Evolutionary conservation across 2,329 filamentous ascomycete species (phyloP).

Genomic region (Biscogniauxia mediterranea): DNA sequence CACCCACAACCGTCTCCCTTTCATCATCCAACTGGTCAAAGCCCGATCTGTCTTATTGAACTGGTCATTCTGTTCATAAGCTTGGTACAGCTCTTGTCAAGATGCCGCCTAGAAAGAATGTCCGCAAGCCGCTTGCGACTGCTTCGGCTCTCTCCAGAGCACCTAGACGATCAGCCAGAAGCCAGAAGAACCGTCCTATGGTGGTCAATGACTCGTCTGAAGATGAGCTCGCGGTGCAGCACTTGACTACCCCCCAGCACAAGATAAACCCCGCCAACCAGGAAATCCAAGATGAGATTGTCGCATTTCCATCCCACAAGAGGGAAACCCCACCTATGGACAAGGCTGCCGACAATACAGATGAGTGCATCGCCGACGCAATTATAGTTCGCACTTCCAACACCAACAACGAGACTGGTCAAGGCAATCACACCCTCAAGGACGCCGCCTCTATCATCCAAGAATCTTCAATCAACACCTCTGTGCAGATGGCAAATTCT

Average conservation of each 20-base stretch:
- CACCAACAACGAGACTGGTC: background rate
- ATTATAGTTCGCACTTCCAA: constrained; percentile 10
- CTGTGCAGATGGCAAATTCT: constrained; percentile 16
- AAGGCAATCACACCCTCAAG: background rate
- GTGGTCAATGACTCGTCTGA: background rate
- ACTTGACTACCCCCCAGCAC: background rate
- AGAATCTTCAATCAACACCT: background rate
- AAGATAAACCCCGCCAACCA: background rate
- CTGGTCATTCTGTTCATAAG: background rate
- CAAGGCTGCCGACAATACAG: too few species aligned
- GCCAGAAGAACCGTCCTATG: background rate
- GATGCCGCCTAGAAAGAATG: constrained; percentile 19
- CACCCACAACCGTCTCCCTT: background rate
- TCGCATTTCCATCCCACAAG: background rate
- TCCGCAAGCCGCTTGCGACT: background rate
- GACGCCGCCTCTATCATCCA: too few species aligned
- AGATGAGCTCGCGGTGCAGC: constrained; percentile 11
- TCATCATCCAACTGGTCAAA: background rate
- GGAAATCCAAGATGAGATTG: constrained; percentile 6
- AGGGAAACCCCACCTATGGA: background rate
- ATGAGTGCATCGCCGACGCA: constrained; percentile 5
- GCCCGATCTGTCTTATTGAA: background rate
- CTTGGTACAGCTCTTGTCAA: background rate
- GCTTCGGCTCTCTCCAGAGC: constrained; percentile 2
- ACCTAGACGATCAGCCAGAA: constrained; percentile 12